A percentile compares a stretch with the other conserved stretches of the same genome.
phyloP scores from a whole-genome alignment of 2,329 filamentous ascomycete species.

The Cytospora piceicola region DNA sequence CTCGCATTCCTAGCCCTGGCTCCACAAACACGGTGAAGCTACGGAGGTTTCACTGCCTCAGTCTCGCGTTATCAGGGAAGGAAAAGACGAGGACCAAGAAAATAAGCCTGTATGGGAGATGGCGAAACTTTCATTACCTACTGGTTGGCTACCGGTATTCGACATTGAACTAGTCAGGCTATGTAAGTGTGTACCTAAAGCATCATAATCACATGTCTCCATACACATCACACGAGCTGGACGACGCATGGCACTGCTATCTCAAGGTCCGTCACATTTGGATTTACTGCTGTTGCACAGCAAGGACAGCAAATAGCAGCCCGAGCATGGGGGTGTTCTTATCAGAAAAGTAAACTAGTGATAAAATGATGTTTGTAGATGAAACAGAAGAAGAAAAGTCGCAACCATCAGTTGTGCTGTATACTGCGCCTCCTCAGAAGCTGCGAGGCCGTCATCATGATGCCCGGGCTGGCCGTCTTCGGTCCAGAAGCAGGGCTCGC shows the following conservation, averaged over 20 bases:
- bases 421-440: conserved; percentile 55
- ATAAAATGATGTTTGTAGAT: not conserved
- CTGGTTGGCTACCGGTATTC: not conserved
- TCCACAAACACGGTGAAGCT: conserved; percentile 12
- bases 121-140: not conserved
- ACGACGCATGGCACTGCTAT: not conserved
- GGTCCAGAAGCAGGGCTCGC: conserved; percentile 32
- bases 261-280: not conserved
- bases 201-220: not conserved
- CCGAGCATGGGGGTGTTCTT: conserved; percentile 63
- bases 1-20: not conserved
- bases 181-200: not conserved
- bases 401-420: conserved; percentile 41
- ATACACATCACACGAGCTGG: not conserved
- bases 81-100: no score
- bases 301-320: conserved; percentile 55
- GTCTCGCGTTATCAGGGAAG: conserved; percentile 27
- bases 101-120: not conserved
- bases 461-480: conserved; percentile 50
- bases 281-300: not conserved
- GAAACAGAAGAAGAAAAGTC: not conserved
- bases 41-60: conserved; percentile 14
- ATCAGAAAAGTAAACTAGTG: conserved; percentile 40
- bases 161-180: not conserved
- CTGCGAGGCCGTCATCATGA: conserved; percentile 40